phyloP scores from a whole-genome alignment of 768 basidiomycete species.

The Clitopilus passeckerianus region DNA sequence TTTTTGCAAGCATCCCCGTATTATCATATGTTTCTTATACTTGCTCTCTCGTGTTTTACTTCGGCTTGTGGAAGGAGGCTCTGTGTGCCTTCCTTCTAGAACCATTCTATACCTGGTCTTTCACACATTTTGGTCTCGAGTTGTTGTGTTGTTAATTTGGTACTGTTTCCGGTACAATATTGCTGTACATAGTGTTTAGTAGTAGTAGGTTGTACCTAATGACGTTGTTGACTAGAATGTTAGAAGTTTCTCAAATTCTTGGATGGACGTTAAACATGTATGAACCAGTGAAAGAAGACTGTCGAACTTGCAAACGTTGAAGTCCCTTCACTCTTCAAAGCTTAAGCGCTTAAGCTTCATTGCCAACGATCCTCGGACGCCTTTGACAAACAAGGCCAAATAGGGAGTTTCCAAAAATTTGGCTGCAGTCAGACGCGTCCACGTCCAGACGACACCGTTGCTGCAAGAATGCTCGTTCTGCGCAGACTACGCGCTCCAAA shows the following conservation, averaged over 20 bases:
- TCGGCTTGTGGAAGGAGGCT: neutral
- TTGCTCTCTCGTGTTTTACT: neutral
- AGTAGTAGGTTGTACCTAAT: neutral
- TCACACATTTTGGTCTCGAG: neutral
- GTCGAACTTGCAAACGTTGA: too few species aligned
- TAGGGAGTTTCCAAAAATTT: conserved; percentile 8
- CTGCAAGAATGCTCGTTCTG: conserved; percentile 19
- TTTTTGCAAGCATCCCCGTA: neutral
- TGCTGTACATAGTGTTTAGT: neutral
- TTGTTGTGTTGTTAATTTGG: neutral
- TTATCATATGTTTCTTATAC: neutral
- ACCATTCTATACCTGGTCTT: neutral
- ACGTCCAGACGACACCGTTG: neutral
- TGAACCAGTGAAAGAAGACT: neutral
- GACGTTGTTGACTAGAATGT: neutral
- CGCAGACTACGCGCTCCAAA: conserved; percentile 18
- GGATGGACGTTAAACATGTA: neutral
- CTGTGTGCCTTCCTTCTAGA: neutral
- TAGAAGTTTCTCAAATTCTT: neutral
- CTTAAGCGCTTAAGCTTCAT: neutral
- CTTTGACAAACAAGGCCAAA: conserved; percentile 11
- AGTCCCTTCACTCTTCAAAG: neutral
- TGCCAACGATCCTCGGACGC: neutral
- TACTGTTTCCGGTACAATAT: neutral
- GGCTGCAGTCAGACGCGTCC: conserved; percentile 5